These are phyloP conservation scores for Kodamaea leandrae DNA, from an alignment of 805 yeast species.

Conservation along the genomic window DNA sequence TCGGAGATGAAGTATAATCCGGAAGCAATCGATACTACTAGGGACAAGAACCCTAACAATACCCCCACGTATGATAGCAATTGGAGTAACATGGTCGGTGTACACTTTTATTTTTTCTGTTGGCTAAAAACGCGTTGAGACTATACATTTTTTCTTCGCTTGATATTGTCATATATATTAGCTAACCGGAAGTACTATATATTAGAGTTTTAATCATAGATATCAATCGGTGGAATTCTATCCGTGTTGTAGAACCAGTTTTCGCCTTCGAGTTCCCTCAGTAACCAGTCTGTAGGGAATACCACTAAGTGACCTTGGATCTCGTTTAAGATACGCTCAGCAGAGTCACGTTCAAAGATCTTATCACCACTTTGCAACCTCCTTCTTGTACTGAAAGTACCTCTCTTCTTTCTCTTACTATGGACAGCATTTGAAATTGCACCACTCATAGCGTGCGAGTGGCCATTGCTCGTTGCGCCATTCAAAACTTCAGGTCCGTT, in stretches of 20 bases:
- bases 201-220: slow-evolving; percentile 40
- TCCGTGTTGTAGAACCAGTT: slow-evolving; percentile 97
- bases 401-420: slow-evolving; percentile 35
- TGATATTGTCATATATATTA: too few species aligned
- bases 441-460: not conserved
- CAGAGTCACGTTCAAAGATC: slow-evolving; percentile 70
- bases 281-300: slow-evolving; percentile 92
- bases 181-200: too few species aligned
- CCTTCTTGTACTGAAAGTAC: slow-evolving; percentile 33
- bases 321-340: slow-evolving; percentile 67
- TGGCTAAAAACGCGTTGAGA: not conserved
- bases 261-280: slow-evolving; percentile 80
- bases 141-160: too few species aligned
- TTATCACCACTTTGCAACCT: slow-evolving; percentile 41
- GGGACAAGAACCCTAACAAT: slow-evolving; percentile 38
- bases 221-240: slow-evolving; percentile 91
- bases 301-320: slow-evolving; percentile 84
- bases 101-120: not conserved
- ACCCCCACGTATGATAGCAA: slow-evolving; percentile 39
- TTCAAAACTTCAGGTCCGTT: not conserved
- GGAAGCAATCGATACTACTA: slow-evolving; percentile 66
- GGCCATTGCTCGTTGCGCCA: not conserved
- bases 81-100: slow-evolving; percentile 34
- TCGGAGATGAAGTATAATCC: slow-evolving; percentile 91
- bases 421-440: not conserved